Evolutionary conservation across 257 asterid species (phyloP).

Genomic region (Paraleonurus japonicus): DNA sequence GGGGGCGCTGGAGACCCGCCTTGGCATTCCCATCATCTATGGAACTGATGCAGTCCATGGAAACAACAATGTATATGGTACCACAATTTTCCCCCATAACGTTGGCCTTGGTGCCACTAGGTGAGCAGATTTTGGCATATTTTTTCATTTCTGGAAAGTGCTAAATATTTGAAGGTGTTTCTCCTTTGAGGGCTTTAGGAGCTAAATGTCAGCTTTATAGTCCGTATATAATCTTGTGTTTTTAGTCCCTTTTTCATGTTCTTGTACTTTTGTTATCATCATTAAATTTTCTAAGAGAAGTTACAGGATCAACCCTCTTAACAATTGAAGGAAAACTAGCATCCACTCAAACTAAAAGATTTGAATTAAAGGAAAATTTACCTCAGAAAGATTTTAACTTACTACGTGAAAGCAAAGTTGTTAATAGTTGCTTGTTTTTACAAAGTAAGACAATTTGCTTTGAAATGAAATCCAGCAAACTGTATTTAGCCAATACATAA

Average conservation of each 20-base stretch:
- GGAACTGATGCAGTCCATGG: conserved; percentile 96
- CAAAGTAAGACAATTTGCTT: background rate
- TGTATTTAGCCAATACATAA: background rate
- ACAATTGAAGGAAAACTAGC: background rate
- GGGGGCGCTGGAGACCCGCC: conserved; percentile 71
- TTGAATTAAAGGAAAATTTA: background rate
- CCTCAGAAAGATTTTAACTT: background rate
- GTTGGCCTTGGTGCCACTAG: conserved; percentile 87
- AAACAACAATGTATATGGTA: conserved; percentile 80
- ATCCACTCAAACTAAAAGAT: no score
- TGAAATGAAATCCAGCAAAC: background rate
- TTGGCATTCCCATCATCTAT: conserved; percentile 84
- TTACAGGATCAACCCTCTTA: background rate
- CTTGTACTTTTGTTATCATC: background rate
- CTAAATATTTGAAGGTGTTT: background rate
- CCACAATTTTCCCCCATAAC: conserved; percentile 94
- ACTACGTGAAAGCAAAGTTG: background rate
- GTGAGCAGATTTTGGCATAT: conserved; percentile 25
- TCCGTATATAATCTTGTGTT: background rate
- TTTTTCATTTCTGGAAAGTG: background rate
- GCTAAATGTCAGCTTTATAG: background rate
- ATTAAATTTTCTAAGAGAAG: background rate
- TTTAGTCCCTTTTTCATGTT: background rate
- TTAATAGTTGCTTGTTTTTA: background rate
- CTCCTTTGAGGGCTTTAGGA: conserved; percentile 1